These are phyloP conservation scores for Torulaspora indica DNA, from an alignment of 805 yeast genomes.

Conservation along the genomic window DNA sequence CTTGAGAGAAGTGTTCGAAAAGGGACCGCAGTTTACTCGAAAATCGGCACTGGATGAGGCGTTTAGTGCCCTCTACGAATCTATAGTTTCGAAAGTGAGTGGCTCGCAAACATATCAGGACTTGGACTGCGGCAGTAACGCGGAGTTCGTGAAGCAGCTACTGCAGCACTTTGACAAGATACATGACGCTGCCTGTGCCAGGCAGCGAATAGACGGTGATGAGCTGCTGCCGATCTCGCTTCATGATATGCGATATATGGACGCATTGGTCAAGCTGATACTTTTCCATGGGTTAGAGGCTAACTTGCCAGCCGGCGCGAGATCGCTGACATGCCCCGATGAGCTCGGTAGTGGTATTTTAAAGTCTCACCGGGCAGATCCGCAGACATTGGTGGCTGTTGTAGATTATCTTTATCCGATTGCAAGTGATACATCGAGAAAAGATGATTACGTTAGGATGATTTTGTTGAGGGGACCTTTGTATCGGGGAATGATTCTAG, in stretches of 20 bases:
- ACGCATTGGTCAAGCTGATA: slow-evolving; percentile 56
- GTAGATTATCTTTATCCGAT: slow-evolving; percentile 23
- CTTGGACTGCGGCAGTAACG: slow-evolving; percentile 15
- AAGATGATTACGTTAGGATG: slow-evolving; percentile 28
- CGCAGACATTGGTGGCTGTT: slow-evolving; percentile 15
- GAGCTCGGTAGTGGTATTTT: slow-evolving; percentile 26
- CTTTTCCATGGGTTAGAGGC: slow-evolving; percentile 71
- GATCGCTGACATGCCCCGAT: slow-evolving; percentile 58
- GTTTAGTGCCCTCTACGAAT: slow-evolving; percentile 24
- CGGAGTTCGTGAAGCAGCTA: slow-evolving; percentile 21
- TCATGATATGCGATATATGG: slow-evolving; percentile 76
- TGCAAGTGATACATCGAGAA: slow-evolving; percentile 16
- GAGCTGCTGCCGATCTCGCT: slow-evolving; percentile 59
- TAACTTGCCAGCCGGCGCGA: slow-evolving; percentile 50
- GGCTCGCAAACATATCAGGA: slow-evolving; percentile 13
- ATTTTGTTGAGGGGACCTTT: slow-evolving; percentile 64
- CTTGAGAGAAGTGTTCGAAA: slow-evolving; percentile 15
- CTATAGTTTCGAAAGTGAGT: slow-evolving; percentile 18
- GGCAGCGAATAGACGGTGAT: slow-evolving; percentile 17
- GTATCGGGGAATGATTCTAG: slow-evolving; percentile 52
- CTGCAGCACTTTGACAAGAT: slow-evolving; percentile 15
- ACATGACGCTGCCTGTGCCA: slow-evolving; percentile 12
- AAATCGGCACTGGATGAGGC: slow-evolving; percentile 35
- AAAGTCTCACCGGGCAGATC: slow-evolving; percentile 12
- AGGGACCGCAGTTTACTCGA: slow-evolving; percentile 33